These are phyloP conservation scores for Suaeda aralocaspica DNA, from an alignment of 148 eudicot species.

Conservation along the genomic window DNA sequence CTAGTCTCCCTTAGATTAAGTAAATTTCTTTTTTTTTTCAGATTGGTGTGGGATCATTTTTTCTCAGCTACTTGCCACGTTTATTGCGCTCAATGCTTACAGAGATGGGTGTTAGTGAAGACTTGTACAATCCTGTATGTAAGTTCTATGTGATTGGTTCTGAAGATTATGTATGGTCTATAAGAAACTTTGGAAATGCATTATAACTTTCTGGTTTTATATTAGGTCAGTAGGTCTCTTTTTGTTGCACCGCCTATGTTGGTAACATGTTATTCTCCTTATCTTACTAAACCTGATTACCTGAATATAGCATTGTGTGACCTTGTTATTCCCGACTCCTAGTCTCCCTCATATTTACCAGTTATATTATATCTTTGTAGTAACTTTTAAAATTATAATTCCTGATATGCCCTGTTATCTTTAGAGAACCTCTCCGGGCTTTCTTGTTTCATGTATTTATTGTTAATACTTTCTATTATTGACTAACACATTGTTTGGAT, in stretches of 20 bases:
- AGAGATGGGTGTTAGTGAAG: constrained; percentile 82
- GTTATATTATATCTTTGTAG: too few relatives aligned
- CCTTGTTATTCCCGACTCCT: background rate
- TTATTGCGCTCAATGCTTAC: constrained; percentile 50
- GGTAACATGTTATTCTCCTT: background rate
- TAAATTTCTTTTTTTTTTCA: constrained; percentile 23
- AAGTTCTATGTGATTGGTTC: constrained; percentile 43
- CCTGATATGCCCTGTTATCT: background rate
- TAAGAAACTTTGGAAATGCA: background rate
- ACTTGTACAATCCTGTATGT: constrained; percentile 96
- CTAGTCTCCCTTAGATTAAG: background rate
- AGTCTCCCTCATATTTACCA: background rate
- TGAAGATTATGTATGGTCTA: background rate
- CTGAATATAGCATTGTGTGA: background rate
- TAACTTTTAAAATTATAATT: too few relatives aligned
- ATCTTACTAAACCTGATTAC: background rate
- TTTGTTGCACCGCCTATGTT: background rate
- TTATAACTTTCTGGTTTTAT: too few relatives aligned
- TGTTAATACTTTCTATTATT: too few relatives aligned
- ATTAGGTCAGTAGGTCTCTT: background rate
- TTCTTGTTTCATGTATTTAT: too few relatives aligned
- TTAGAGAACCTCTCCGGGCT: too few relatives aligned
- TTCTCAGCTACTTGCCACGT: constrained; percentile 59
- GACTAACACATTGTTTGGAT: too few relatives aligned
- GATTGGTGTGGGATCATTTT: constrained; percentile 83